Evolutionary conservation across 305 asterid genomes (phyloP).

Genomic region (Solanum hybrid): DNA sequence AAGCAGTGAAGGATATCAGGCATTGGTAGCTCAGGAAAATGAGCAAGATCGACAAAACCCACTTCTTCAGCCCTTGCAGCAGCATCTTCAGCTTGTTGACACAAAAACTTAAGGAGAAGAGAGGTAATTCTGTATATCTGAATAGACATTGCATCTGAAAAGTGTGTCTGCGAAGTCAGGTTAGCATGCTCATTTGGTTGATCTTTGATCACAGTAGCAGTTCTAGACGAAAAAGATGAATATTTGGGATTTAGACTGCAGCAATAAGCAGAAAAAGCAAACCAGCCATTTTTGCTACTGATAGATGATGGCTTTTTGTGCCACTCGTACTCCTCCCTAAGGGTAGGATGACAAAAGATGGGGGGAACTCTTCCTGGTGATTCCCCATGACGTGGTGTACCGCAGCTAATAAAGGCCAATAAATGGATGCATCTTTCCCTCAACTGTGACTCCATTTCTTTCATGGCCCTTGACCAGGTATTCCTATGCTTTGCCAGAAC

Average conservation of each 20-base stretch:
- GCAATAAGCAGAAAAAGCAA: conserved; percentile 71
- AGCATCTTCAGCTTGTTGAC: conserved; percentile 75
- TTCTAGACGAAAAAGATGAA: conserved; percentile 33
- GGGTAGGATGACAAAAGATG: conserved; percentile 50
- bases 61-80: conserved; percentile 79
- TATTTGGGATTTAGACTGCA: conserved; percentile 45
- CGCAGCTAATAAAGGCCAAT: conserved; percentile 80
- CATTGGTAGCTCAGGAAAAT: conserved; percentile 96
- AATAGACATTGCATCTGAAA: conserved; percentile 65
- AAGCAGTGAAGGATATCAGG: conserved; percentile 90
- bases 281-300: conserved; percentile 86
- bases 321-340: conserved; percentile 78
- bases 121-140: conserved; percentile 67
- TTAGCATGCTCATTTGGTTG: conserved; percentile 27
- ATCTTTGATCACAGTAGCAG: conserved; percentile 43
- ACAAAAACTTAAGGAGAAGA: conserved; percentile 70
- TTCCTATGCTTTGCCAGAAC: conserved; percentile 58
- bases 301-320: conserved; percentile 57
- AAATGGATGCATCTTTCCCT: conserved; percentile 82
- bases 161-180: conserved; percentile 34
- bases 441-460: conserved; percentile 63
- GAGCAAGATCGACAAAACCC: conserved; percentile 77
- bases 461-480: conserved; percentile 72
- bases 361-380: conserved; percentile 40
- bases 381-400: conserved; percentile 69